Percentiles rank a stretch among this genome's conserved stretches.
Evolutionary conservation across 768 basidiomycete species (phyloP).

Genomic region (Saitozyma sp.): DNA sequence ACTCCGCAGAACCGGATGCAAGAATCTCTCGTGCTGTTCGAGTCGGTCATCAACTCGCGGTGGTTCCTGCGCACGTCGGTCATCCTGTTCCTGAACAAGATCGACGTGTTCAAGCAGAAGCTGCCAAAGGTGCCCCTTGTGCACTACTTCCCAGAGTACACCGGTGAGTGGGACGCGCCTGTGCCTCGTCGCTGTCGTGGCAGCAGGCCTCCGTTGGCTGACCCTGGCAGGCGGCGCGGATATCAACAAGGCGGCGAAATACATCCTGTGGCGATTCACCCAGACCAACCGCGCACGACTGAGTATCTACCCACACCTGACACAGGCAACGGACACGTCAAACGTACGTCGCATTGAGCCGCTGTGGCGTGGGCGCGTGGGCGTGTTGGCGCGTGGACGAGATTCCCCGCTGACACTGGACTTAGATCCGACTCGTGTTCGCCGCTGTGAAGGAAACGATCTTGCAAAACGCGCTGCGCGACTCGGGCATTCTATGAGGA

Average conservation of each 20-base stretch:
- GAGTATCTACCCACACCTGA: conserved; percentile 88
- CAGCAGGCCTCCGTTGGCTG: neutral
- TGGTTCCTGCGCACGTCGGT: conserved; percentile 68
- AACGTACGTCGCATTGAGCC: conserved; percentile 59
- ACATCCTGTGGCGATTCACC: conserved; percentile 92
- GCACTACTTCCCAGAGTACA: conserved; percentile 78
- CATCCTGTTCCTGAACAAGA: conserved; percentile 60
- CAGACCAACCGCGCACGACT: conserved; percentile 62
- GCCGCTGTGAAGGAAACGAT: conserved; percentile 93
- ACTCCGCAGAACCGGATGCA: conserved; percentile 67
- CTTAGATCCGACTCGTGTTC: conserved; percentile 67
- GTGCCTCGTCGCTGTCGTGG: neutral
- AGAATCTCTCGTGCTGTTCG: conserved; percentile 72
- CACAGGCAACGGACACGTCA: conserved; percentile 83
- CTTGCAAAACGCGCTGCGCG: conserved; percentile 79
- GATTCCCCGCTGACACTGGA: conserved; percentile 24
- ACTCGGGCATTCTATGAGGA: conserved; percentile 72
- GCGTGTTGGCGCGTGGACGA: neutral
- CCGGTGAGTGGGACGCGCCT: conserved; percentile 47
- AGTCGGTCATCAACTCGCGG: conserved; percentile 74
- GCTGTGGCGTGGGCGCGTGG: neutral
- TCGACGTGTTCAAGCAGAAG: conserved; percentile 75
- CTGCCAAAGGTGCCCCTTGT: conserved; percentile 61
- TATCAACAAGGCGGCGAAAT: conserved; percentile 92
- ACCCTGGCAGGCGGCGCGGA: conserved; percentile 65